phyloP scores from a whole-genome alignment of 2,329 filamentous ascomycete genomes.

The Zasmidium citrigriseum region DNA sequence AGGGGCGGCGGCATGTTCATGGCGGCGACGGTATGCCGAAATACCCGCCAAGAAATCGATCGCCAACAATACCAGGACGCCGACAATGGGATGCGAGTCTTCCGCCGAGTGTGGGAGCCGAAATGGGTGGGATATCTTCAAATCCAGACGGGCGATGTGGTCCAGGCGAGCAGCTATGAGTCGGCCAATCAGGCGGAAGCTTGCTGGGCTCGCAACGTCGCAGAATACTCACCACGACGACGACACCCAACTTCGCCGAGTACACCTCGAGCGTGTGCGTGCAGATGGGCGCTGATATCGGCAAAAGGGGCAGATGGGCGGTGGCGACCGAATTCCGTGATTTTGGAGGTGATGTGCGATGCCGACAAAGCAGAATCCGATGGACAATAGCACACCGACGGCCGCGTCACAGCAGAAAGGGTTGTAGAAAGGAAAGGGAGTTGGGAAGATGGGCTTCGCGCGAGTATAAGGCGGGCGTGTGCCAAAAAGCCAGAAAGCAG shows the following conservation, averaged over 20 bases:
- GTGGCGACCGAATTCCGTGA: not conserved
- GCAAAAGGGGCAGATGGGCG: not conserved
- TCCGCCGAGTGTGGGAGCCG: not conserved
- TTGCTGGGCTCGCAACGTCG: conserved; percentile 3
- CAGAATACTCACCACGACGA: conserved; percentile 5
- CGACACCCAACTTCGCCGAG: conserved; percentile 7
- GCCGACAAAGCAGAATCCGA: conserved; percentile 3
- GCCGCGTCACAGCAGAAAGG: not conserved
- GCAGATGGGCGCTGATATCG: not conserved
- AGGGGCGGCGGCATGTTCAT: conserved; percentile 13
- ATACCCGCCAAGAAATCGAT: conserved; percentile 4
- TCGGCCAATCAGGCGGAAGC: conserved; percentile 7
- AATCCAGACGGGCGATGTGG: not conserved
- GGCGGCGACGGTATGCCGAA: not conserved
- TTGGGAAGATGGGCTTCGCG: not conserved
- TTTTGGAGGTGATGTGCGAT: not conserved
- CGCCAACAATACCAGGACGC: not conserved
- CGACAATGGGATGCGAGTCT: not conserved
- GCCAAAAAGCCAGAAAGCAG: not conserved
- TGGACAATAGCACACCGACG: conserved; percentile 2
- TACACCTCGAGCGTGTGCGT: not conserved
- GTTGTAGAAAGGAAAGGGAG: not conserved
- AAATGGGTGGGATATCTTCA: not conserved
- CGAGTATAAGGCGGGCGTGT: too few relatives aligned
- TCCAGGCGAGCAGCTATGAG: not conserved